phyloP scores from a whole-genome alignment of 345 rosid genomes.

The Hypericum perforatum region DNA sequence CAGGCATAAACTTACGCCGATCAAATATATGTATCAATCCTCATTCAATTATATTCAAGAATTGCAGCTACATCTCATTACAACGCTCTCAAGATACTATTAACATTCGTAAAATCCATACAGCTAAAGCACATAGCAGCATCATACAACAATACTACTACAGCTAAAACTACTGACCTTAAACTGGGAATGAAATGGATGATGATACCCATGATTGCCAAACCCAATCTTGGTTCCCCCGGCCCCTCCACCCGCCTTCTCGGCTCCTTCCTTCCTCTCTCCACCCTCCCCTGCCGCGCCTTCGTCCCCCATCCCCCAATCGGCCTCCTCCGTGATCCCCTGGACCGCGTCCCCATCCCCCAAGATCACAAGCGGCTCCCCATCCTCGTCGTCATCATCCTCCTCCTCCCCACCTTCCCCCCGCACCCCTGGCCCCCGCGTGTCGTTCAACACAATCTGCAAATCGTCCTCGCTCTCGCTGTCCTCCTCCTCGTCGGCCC shows the following conservation, averaged over 20 bases:
- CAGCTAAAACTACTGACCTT: slow-evolving; percentile 75
- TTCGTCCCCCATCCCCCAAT: slow-evolving; percentile 55
- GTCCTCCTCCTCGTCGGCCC: slow-evolving; percentile 38
- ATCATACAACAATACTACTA: slow-evolving; percentile 11
- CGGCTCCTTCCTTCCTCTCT: slow-evolving; percentile 36
- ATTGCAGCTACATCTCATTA: slow-evolving; percentile 1
- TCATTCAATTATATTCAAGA: slow-evolving; percentile 12
- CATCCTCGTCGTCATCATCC: slow-evolving; percentile 67
- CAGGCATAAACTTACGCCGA: neutral
- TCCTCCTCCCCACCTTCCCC: slow-evolving; percentile 40
- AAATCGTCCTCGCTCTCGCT: slow-evolving; percentile 74
- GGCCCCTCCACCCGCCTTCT: slow-evolving; percentile 21
- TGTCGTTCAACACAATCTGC: slow-evolving; percentile 52
- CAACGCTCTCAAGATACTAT: neutral
- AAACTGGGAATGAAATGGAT: slow-evolving; percentile 95
- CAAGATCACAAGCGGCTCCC: slow-evolving; percentile 66
- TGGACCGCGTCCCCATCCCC: slow-evolving; percentile 50
- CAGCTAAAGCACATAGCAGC: slow-evolving; percentile 1
- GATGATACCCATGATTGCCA: slow-evolving; percentile 75
- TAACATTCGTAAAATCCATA: neutral
- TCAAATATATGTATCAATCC: slow-evolving; percentile 9
- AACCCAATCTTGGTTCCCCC: slow-evolving; percentile 55
- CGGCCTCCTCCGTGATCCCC: slow-evolving; percentile 40
- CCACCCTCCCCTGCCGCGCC: slow-evolving; percentile 38
- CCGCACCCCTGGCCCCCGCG: slow-evolving; percentile 43